Percentiles rank a stretch among this genome's conserved stretches.
These are phyloP conservation scores for Stenogyne calaminthoides DNA, from an alignment of 305 asterid species.

Conservation along the genomic window DNA sequence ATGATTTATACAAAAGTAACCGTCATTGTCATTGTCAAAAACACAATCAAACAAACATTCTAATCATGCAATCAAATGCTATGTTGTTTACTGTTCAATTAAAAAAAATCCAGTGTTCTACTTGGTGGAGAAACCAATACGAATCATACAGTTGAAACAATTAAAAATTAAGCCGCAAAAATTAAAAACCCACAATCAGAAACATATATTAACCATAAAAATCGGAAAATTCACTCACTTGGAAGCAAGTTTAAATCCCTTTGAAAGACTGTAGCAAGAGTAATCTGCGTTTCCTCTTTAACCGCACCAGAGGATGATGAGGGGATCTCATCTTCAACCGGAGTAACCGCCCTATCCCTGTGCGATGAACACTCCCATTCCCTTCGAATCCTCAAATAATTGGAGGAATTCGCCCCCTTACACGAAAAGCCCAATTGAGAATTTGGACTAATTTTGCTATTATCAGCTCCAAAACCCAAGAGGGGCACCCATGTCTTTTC, in stretches of 20 bases:
- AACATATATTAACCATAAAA: background rate
- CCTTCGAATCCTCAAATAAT: constrained; percentile 38
- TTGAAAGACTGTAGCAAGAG: constrained; percentile 42
- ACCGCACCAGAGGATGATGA: constrained; percentile 35
- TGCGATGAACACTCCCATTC: constrained; percentile 44
- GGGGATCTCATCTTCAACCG: constrained; percentile 53
- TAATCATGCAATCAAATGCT: constrained; percentile 14
- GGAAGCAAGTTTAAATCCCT: constrained; percentile 60
- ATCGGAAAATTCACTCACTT: constrained; percentile 39
- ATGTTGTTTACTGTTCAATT: background rate
- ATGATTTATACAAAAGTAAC: background rate
- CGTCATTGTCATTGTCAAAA: constrained; percentile 12
- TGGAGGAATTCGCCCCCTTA: constrained; percentile 31
- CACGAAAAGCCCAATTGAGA: constrained; percentile 37
- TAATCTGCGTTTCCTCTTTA: constrained; percentile 30
- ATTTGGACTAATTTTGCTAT: constrained; percentile 26
- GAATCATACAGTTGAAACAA: constrained; percentile 13
- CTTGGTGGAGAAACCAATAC: background rate
- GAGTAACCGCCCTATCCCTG: constrained; percentile 48
- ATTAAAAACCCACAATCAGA: background rate
- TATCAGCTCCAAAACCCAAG: constrained; percentile 29
- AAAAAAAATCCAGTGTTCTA: background rate
- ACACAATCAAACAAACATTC: constrained; percentile 3
- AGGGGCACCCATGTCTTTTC: constrained; percentile 41
- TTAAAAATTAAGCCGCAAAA: background rate